Percentiles rank a stretch among this genome's conserved stretches.
These are phyloP conservation scores for Asparagopsis taxiformis DNA, from an alignment of 31 red algal genomes.

Conservation along the genomic window DNA sequence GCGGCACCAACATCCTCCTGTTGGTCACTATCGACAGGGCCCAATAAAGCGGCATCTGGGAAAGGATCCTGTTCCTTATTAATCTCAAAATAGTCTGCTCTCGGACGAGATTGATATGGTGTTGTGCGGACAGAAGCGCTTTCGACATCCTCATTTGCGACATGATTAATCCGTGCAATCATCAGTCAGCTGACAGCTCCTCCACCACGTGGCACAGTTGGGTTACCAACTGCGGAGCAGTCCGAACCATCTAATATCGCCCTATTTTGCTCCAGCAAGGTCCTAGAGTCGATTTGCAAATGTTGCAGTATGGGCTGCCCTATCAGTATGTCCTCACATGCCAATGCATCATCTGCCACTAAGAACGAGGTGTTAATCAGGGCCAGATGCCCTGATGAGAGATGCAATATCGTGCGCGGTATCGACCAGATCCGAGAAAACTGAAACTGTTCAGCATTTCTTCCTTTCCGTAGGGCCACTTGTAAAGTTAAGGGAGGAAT, in stretches of 20 bases:
- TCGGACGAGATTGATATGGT: too few relatives aligned
- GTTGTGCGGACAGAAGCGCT: too few relatives aligned
- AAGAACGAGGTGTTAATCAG: slow-evolving; percentile 1
- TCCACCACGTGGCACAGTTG: neutral
- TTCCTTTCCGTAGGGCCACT: slow-evolving; percentile 11
- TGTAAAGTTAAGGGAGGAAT: neutral
- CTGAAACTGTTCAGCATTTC: neutral
- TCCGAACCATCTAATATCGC: slow-evolving; percentile 4
- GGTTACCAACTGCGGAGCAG: neutral
- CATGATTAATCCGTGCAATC: neutral
- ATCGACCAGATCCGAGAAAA: slow-evolving; percentile 1
- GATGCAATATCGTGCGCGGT: neutral
- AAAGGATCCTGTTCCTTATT: neutral
- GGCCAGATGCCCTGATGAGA: slow-evolving; percentile 1
- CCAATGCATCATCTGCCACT: neutral
- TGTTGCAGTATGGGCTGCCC: neutral
- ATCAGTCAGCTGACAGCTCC: slow-evolving; percentile 14
- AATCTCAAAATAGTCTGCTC: neutral
- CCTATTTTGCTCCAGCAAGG: slow-evolving; percentile 10
- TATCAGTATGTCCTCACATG: neutral
- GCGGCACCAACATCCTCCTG: neutral
- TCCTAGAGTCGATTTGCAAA: slow-evolving; percentile 9
- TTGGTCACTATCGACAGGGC: neutral
- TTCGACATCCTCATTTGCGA: neutral
- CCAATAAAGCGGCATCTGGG: neutral